These are phyloP conservation scores for Prototheca stagnorum DNA, from an alignment of 163 green algal genomes.

Conservation along the genomic window DNA sequence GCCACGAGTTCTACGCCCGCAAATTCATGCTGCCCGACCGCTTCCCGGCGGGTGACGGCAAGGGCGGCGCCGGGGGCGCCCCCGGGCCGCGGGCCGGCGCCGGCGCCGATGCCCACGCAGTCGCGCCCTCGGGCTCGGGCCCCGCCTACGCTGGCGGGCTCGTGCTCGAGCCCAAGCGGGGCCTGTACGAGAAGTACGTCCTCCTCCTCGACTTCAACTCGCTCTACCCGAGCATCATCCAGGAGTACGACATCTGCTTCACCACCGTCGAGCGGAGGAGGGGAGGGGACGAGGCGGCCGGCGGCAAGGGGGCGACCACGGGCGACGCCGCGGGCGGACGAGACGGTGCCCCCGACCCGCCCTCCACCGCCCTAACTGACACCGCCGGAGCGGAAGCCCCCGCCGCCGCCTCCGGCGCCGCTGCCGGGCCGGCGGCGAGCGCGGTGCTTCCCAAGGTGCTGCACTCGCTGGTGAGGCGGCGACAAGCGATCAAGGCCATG, in stretches of 20 bases:
- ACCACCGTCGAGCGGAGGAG: constrained; percentile 65
- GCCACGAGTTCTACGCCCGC: constrained; percentile 92
- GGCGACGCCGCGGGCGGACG: too few relatives aligned
- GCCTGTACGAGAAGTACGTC: constrained; percentile 94
- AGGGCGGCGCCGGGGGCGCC: not conserved
- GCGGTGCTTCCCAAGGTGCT: constrained; percentile 47
- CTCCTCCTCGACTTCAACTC: constrained; percentile 98
- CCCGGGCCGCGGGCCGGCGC: too few relatives aligned
- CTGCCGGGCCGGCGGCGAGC: constrained; percentile 9
- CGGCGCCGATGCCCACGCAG: too few relatives aligned
- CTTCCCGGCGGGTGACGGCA: not conserved
- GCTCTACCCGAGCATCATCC: constrained; percentile 99
- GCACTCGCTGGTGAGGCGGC: constrained; percentile 53
- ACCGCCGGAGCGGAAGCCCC: too few relatives aligned
- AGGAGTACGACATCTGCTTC: constrained; percentile 99
- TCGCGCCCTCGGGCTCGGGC: too few relatives aligned
- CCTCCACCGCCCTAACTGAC: too few relatives aligned
- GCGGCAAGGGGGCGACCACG: not conserved
- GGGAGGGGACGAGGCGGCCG: too few relatives aligned
- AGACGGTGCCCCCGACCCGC: too few relatives aligned
- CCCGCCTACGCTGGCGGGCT: constrained; percentile 75
- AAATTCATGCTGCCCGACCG: constrained; percentile 96
- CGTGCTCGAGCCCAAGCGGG: constrained; percentile 95
- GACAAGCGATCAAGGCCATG: constrained; percentile 59
- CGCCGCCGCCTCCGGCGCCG: not conserved